These are phyloP conservation scores for Apiospora rasikravindrae DNA, from an alignment of 2,329 filamentous ascomycete species.

Conservation along the genomic window DNA sequence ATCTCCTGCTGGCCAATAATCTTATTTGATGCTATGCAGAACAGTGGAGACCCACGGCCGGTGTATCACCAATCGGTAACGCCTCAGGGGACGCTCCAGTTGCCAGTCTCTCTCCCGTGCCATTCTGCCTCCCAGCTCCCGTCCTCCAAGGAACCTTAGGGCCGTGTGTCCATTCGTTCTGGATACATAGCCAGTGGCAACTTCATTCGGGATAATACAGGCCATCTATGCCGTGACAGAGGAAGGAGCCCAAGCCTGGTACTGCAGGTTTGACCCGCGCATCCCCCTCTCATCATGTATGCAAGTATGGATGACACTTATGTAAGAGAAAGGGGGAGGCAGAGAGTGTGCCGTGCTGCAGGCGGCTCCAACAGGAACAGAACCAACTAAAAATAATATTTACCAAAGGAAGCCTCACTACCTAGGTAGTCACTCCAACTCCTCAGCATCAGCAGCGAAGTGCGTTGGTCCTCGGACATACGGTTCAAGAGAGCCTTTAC, in stretches of 20 bases:
- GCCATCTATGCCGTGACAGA: background rate
- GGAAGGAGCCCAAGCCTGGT: background rate
- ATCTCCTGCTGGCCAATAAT: conserved; percentile 21
- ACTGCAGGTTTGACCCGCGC: background rate
- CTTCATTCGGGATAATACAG: background rate
- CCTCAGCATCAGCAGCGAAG: background rate
- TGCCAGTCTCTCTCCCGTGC: background rate
- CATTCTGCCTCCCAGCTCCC: background rate
- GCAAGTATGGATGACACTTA: too few relatives aligned
- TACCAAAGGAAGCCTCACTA: background rate
- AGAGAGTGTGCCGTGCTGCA: background rate
- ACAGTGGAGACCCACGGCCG: background rate
- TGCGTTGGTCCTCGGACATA: background rate
- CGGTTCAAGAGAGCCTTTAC: background rate
- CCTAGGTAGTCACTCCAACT: too few relatives aligned
- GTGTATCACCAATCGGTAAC: conserved; percentile 16
- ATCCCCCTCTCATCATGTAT: background rate
- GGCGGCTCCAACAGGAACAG: background rate
- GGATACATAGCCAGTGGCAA: background rate
- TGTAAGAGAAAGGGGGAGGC: background rate
- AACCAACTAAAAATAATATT: background rate
- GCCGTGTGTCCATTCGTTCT: background rate
- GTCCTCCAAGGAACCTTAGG: background rate
- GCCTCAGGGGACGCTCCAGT: conserved; percentile 12
- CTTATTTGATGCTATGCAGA: conserved; percentile 6